A percentile compares a stretch with the other conserved stretches of the same genome.
Evolutionary conservation across 2,329 filamentous ascomycete genomes (phyloP).

Genomic region (Neonectria coccinea): DNA sequence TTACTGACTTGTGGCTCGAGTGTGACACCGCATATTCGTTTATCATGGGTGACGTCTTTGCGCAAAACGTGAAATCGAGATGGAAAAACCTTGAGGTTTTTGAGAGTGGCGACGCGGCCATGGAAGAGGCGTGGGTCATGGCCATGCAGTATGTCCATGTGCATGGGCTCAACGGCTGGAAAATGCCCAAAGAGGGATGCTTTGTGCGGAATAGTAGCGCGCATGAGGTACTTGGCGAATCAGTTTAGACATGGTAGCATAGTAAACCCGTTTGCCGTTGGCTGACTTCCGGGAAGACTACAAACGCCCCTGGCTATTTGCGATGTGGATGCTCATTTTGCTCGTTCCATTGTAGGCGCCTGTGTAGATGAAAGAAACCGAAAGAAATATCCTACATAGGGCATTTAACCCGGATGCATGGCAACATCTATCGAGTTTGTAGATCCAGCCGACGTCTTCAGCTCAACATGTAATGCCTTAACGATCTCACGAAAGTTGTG

Average conservation of each 20-base stretch:
- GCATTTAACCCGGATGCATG: too few relatives aligned
- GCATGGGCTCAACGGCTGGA: conserved; percentile 55
- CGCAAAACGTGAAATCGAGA: conserved; percentile 38
- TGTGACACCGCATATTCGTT: conserved; percentile 62
- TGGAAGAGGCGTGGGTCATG: conserved; percentile 60
- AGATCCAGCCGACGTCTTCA: too few relatives aligned
- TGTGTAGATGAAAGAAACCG: too few relatives aligned
- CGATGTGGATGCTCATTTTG: too few relatives aligned
- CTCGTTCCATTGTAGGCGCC: too few relatives aligned
- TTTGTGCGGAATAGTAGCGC: conserved; percentile 49
- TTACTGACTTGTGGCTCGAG: conserved; percentile 65
- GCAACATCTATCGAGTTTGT: too few relatives aligned
- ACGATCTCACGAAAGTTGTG: too few relatives aligned
- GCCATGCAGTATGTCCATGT: conserved; percentile 55
- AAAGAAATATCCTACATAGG: too few relatives aligned
- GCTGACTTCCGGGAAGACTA: too few relatives aligned
- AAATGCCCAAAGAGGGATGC: conserved; percentile 58
- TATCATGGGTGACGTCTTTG: conserved; percentile 57
- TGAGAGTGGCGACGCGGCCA: conserved; percentile 61
- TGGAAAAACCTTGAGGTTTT: conserved; percentile 61
- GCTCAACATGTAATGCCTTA: too few relatives aligned
- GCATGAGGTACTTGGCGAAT: conserved; percentile 10
- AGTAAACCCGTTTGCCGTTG: neutral
- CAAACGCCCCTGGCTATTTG: too few relatives aligned
- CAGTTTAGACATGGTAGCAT: neutral